These are phyloP conservation scores for Hypoxylon fuscum DNA, from an alignment of 495 filamentous ascomycete genomes.

Conservation along the genomic window DNA sequence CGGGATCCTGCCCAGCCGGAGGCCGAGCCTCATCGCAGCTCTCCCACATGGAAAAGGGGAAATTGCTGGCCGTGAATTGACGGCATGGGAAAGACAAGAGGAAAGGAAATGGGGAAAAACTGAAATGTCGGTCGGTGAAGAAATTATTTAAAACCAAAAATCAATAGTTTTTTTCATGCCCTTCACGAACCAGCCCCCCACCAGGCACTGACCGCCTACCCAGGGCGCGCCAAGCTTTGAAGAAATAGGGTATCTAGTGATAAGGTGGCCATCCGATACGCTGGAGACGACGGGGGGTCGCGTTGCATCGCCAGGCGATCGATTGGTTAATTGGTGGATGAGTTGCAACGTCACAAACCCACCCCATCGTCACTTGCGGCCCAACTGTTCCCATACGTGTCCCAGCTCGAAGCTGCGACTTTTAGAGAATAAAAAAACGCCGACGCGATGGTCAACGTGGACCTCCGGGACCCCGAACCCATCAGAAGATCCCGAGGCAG, in stretches of 20 bases:
- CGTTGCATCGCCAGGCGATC: conserved; percentile 32
- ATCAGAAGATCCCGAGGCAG: conserved; percentile 14
- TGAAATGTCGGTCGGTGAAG: conserved; percentile 14
- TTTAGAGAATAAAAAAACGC: conserved; percentile 19
- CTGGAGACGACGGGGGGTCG: conserved; percentile 32
- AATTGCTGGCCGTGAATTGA: conserved; percentile 30
- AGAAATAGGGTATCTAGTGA: conserved; percentile 35
- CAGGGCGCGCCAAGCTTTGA: conserved; percentile 30
- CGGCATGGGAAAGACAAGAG: conserved; percentile 30
- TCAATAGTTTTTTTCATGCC: conserved; percentile 7
- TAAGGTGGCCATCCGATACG: conserved; percentile 38
- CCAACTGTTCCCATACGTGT: conserved; percentile 33
- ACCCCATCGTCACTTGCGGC: conserved; percentile 32
- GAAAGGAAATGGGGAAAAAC: conserved; percentile 7
- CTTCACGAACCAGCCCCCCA: conserved; percentile 20
- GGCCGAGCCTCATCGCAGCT: conserved; percentile 37
- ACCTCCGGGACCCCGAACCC: conserved; percentile 21
- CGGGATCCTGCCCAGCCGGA: conserved; percentile 38
- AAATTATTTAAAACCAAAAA: conserved; percentile 21
- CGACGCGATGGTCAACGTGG: conserved; percentile 35
- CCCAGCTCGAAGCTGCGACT: conserved; percentile 12
- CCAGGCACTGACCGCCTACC: conserved; percentile 37
- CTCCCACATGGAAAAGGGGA: conserved; percentile 40
- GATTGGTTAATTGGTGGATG: conserved; percentile 35
- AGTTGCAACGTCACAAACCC: conserved; percentile 39